Conservation (phyloP, 2,329 filamentous ascomycete genomes). For the Cladosporium sp. region DNA sequence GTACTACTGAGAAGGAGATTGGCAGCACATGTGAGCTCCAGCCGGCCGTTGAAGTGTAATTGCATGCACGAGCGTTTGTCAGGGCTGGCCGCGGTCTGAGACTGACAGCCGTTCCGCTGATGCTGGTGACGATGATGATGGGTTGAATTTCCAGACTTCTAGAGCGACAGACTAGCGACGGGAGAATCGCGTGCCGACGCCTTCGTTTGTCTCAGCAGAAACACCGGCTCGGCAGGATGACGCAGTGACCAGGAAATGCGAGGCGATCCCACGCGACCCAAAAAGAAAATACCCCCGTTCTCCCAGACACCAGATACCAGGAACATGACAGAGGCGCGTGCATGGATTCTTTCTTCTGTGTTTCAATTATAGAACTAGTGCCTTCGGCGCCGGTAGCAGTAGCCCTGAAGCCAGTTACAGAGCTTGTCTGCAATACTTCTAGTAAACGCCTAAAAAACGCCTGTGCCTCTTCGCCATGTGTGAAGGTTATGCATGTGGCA, state of each 20-base stretch:
- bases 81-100: background rate
- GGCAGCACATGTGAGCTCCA: background rate
- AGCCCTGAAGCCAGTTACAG: background rate
- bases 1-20: slow-evolving; percentile 1
- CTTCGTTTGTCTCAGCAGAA: slow-evolving; percentile 1
- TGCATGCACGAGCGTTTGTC: slow-evolving; percentile 6
- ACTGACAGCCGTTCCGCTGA: background rate
- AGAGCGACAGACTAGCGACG: background rate
- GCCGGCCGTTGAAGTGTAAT: background rate
- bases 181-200: background rate
- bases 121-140: no score
- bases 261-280: background rate
- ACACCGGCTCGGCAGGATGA: background rate
- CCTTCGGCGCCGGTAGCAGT: background rate
- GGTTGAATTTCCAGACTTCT: background rate
- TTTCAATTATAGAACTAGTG: background rate
- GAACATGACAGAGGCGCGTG: background rate
- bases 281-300: background rate
- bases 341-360: background rate
- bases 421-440: no score
- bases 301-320: background rate
- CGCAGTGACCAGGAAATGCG: slow-evolving; percentile 1
- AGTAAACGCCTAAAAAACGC: no score
- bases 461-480: no score
- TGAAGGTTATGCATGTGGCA: no score